Evolutionary conservation across 2,329 filamentous ascomycete genomes (phyloP), one percentile per base, ranked within the genome.

Genomic region (Emmonsia crescens): DNA sequence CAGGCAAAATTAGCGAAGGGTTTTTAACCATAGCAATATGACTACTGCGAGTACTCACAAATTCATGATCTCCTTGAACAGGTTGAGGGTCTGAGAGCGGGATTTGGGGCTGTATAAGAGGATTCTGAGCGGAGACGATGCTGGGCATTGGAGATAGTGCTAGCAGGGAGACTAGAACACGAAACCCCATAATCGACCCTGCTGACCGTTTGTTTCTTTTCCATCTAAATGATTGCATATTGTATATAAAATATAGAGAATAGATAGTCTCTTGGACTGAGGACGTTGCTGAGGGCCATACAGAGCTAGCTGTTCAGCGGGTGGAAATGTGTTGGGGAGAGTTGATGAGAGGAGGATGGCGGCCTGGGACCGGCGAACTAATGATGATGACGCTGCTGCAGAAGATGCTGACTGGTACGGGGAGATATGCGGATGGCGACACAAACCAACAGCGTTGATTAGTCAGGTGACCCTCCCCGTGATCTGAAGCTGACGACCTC

Each of bases 61-160:
- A 77, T 59, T 76, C 71, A 68, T 74, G 70, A 21, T 63, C 66
- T 24, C 68, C 66, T 16, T 61, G 62, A 48, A 67, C 56, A 19
- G 66, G 59, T 52, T 68, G 62, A 46, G 64, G 48, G 4, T 67
- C 68, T 5, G 61, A 63, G 59, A 72, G 63, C 14, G 74, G 73
- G 57, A 74, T 63, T 61, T 71, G 70, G 63, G 74, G 74, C 58
- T 68, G 67, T 59, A 75, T 62, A 49, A 74, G 67, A 55, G 70
- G 73, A 38, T 67, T 67, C 24, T 24, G 31, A 27, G 24, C 69
- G 31, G 68, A 69, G 62, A 67, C 70, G 2, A 67, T 27, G 54
- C 68, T n/a, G 70, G 70, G 58, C 63, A 64, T 54, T 16, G 27
- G 38, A 10, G 19, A 54, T 27, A 52, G 29, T 9, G 29, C 38